These are phyloP conservation scores for Immersiporthe knoxdaviesiana DNA, from an alignment of 2,329 filamentous ascomycete genomes.

Conservation along the genomic window DNA sequence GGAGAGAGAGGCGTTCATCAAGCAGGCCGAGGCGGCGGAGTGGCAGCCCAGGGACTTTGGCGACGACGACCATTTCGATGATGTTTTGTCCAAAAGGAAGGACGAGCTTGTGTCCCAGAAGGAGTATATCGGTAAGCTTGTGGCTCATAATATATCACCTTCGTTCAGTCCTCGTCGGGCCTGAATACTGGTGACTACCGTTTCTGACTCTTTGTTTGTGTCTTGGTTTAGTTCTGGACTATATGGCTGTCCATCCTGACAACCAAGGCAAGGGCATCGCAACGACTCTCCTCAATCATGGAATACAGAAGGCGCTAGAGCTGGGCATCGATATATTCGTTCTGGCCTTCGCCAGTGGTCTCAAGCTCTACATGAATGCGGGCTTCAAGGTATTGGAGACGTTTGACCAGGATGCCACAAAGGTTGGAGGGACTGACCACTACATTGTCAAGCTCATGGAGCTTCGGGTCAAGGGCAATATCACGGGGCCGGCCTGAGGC, in stretches of 20 bases:
- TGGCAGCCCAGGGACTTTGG: slow-evolving; percentile 23
- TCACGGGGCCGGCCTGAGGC: neutral
- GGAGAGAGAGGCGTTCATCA: slow-evolving; percentile 26
- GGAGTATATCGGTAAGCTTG: slow-evolving; percentile 29
- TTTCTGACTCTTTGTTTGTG: neutral
- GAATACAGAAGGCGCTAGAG: slow-evolving; percentile 32
- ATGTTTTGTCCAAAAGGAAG: slow-evolving; percentile 21
- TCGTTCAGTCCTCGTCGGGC: neutral
- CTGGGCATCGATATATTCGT: slow-evolving; percentile 35
- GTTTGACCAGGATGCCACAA: slow-evolving; percentile 33
- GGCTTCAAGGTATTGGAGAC: slow-evolving; percentile 33
- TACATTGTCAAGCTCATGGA: slow-evolving; percentile 35
- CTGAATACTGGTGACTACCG: neutral
- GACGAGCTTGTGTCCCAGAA: slow-evolving; percentile 22
- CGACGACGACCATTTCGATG: slow-evolving; percentile 26
- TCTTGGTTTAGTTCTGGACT: slow-evolving; percentile 34
- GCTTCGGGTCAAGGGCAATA: neutral
- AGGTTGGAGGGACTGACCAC: slow-evolving; percentile 32
- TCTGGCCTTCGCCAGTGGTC: slow-evolving; percentile 29
- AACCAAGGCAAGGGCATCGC: slow-evolving; percentile 33
- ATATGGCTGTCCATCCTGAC: slow-evolving; percentile 34
- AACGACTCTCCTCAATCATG: slow-evolving; percentile 31
- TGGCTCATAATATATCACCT: neutral
- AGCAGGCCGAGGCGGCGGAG: slow-evolving; percentile 25
- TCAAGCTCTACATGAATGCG: slow-evolving; percentile 32